Evolutionary conservation across 305 asterid species (phyloP), one percentile per base, ranked within the genome.

Genomic region (Andrographis paniculata): DNA sequence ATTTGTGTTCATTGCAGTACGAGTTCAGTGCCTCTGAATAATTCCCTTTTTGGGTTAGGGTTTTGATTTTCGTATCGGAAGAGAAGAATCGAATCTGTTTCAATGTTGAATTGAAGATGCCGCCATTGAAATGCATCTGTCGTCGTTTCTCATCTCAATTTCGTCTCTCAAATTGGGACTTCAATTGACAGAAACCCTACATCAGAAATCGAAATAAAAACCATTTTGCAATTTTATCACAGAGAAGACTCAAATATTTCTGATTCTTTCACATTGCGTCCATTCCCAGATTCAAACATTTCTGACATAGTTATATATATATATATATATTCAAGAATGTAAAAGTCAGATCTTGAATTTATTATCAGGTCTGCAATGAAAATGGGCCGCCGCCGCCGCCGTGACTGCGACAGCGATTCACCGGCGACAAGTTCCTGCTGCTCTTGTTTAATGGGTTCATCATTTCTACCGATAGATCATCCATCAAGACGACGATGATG

Each of bases 1-100:
- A 78, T 54, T 27, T 43, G 55, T 75, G 64, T 44, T 72, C 63
- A 42, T 60, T 62, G 42, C 80, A 62, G 65, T 75, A 78, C 48
- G 59, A 55, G 24, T 63, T 63, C n/a, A 81, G 73, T 27, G 95
- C 94, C 58, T 77, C 78, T 33, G 39, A 60, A 63, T 60, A 70
- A 41, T 48, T 64, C 21, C 80, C 77, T 51, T 63, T 69, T 43
- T 72, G 76, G 27, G 79, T 75, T 27, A 87, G 66, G 46, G 52
- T 18, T 43, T 63, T 73, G 61, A 73, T 73, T 54, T 50, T 60
- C 65, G 64, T 55, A 63, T 66, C 57, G 39, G 62, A n/a, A 31
- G 17, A 5, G 70, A 35, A 13, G 68, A 60, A 35, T 42, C 52
- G 55, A 54, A 43, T 33, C 46, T 60, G 77, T 17, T 58, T 53